These are phyloP conservation scores for Psidium friedrichsthalianum DNA, from an alignment of 345 rosid species.

Conservation along the genomic window DNA sequence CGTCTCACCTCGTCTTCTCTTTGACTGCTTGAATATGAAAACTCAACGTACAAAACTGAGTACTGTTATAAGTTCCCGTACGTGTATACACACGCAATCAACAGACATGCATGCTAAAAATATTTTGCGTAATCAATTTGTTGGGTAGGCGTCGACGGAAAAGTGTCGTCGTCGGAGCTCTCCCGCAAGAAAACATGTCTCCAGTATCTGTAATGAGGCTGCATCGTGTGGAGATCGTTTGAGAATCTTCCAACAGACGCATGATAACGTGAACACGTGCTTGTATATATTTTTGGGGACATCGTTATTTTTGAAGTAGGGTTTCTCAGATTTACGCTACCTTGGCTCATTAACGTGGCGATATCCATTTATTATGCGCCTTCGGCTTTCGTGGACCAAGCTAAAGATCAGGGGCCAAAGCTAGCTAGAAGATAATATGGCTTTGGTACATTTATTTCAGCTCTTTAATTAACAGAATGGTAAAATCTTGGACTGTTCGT, in stretches of 20 bases:
- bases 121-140: background rate
- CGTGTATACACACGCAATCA: background rate
- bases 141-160: background rate
- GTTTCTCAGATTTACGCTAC: background rate
- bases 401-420: background rate
- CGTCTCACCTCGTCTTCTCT: background rate
- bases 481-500: background rate
- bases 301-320: background rate
- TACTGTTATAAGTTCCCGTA: background rate
- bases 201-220: background rate
- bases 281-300: background rate
- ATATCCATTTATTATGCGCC: background rate
- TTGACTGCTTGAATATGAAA: background rate
- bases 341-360: background rate
- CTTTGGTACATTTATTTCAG: background rate
- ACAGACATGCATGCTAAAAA: background rate
- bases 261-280: background rate
- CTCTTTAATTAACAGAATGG: background rate
- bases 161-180: background rate
- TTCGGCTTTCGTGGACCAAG: background rate
- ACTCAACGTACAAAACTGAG: background rate
- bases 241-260: background rate
- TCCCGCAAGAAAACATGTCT: background rate
- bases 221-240: background rate
- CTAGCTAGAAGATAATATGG: background rate